Evolutionary conservation across 306 rosid genomes (phyloP), one percentile per base, ranked within the genome.

Genomic region (Albizia julibrissin): DNA sequence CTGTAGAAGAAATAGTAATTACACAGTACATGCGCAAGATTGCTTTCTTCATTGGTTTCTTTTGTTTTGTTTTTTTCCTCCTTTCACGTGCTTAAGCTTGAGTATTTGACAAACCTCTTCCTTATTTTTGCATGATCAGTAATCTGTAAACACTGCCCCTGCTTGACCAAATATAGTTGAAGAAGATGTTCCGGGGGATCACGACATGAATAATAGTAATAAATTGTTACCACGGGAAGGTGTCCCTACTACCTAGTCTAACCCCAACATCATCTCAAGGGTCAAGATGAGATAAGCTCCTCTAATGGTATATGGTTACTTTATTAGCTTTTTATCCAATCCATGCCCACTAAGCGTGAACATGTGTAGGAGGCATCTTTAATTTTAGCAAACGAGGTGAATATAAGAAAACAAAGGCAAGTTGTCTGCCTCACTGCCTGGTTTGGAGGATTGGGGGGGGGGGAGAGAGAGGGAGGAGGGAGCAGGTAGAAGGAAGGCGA

Each of bases 371-470:
- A 58, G 79, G 89, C 85, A 91, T 94, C 94, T 84, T 86, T 85
- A 85, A 81, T 81, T 86, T 88, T 76, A 88, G 98, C 90, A 83
- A 93, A 86, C 70, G 64, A 87, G 84, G 46, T 82, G 85, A 59
- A 47, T 77, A 85, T 74, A 87, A 19, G 65, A 33, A 54, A 80
- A 81, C 90, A 79, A 31, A 62, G 27, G 22, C 6, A 83, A 80
- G 56, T 90, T 82, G 66, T 89, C 75, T 50, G 59, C 80, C n/a
- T 50, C 7, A 29, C 80, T 58, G 50, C 77, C 13, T 43, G 46
- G 34, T 82, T 81, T 83, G 82, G 80, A 79, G 82, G 82, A 70
- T 37, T 29, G 18, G 58, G 3, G 15, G 22, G 18, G 58, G 3
- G 15, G 22, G 6, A 16, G 6, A 9, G 29, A 24, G 33, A 26